phyloP scores from a whole-genome alignment of 2,329 filamentous ascomycete species.

The Nemania abortiva region DNA sequence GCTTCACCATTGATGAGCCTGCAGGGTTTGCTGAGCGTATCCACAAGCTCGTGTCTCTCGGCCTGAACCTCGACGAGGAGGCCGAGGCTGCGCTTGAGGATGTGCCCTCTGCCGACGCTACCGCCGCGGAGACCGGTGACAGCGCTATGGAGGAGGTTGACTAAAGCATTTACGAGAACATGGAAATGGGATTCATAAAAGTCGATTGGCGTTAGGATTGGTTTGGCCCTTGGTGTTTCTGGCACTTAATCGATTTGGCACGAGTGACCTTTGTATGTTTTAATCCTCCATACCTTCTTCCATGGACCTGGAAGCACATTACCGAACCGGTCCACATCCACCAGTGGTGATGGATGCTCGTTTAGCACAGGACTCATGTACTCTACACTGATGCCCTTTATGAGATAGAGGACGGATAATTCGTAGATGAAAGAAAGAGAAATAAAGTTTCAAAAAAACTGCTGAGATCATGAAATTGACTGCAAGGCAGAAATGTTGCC shows the following conservation, averaged over 20 bases:
- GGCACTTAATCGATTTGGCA: constrained; percentile 48
- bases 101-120: constrained; percentile 67
- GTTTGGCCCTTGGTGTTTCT: constrained; percentile 54
- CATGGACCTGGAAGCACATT: constrained; percentile 39
- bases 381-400: constrained; percentile 51
- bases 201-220: constrained; percentile 57
- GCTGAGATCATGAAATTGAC: background rate
- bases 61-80: constrained; percentile 96
- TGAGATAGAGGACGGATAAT: constrained; percentile 51
- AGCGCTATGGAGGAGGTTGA: constrained; percentile 99
- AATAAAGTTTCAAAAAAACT: constrained; percentile 1
- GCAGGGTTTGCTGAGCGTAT: constrained; percentile 98
- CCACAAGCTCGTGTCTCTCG: constrained; percentile 98
- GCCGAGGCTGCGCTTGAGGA: constrained; percentile 81
- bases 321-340: constrained; percentile 32
- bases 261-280: constrained; percentile 45
- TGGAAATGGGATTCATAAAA: constrained; percentile 56
- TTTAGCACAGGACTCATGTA: constrained; percentile 48
- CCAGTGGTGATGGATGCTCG: constrained; percentile 36
- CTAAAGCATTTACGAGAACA: constrained; percentile 65
- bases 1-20: constrained; percentile 99
- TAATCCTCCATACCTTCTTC: constrained; percentile 53
- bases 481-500: background rate
- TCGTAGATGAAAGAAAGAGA: constrained; percentile 48
- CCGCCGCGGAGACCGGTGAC: constrained; percentile 78